Base-by-base conservation (phyloP, 2,329 filamentous ascomycete species). In the Aspergillus ibericus region DNA sequence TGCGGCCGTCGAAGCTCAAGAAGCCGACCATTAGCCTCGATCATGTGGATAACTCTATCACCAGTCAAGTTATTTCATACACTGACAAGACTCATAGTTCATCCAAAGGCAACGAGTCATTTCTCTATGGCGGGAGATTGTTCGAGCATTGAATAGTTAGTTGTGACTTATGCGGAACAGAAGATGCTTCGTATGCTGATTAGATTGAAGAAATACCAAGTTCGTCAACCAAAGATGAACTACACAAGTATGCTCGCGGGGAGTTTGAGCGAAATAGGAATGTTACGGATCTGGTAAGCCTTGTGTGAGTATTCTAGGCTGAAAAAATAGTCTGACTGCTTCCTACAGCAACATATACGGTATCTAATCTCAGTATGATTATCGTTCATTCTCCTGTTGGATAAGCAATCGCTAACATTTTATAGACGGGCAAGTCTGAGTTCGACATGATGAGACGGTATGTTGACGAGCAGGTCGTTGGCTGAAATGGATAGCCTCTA, bases 371-470 rank as follows among this genome's bases (percentile, higher is more conserved):
- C 76, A 64, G 75, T 78, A 70, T 36, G 70, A 54, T 42, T 25
- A 0, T 1, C 10, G 13, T 9, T 16, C 9, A 35, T 13, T 7
- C 7, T 58, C 2, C 7, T 6, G 1, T 29, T 50, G 36, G 29
- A 25, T 27, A 8, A 7, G 15, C 15, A 6, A 10, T n/a, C 36
- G 49, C 62, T 64, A 48, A 65, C 22, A 1, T 20, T n/a, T 25
- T 29, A 22, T 42, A 78, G 72, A 79, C 77, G 15, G 78, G 78
- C 3, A 80, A 80, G 60, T 65, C 77, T 2, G 78, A 81, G 59
- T 80, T 79, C 50, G 75, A 80, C 55, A 76, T 71, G 4, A 79
- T 80, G 77, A 74, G 68, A 55, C 71, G 78, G 38, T 80, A 80
- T 67, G 76, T 81, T 27, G 77, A 80, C 55, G 77, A 80, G 63